phyloP scores from a whole-genome alignment of 2,329 filamentous ascomycete species.

The Neonectria magnoliae region DNA sequence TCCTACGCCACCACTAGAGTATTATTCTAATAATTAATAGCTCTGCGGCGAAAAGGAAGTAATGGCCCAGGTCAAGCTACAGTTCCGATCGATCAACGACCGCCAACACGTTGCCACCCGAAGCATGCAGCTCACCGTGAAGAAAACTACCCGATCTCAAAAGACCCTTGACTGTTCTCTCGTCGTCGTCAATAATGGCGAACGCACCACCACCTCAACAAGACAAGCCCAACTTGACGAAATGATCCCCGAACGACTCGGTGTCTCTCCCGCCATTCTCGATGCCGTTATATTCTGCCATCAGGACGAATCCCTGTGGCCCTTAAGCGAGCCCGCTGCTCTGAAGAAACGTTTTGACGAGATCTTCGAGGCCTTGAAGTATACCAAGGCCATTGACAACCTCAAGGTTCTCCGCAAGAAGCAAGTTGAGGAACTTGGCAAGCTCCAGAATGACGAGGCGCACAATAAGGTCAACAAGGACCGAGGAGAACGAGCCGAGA shows the following conservation, averaged over 20 bases:
- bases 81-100: conserved; percentile 82
- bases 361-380: conserved; percentile 97
- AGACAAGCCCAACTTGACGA: conserved; percentile 83
- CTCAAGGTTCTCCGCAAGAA: conserved; percentile 88
- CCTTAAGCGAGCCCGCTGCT: conserved; percentile 84
- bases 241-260: conserved; percentile 85
- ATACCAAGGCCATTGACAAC: conserved; percentile 96
- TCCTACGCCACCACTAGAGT: neutral
- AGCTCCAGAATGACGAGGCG: conserved; percentile 78
- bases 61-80: conserved; percentile 88
- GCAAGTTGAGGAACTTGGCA: conserved; percentile 78
- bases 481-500: conserved; percentile 77
- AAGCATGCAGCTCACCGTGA: conserved; percentile 85
- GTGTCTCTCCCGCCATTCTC: conserved; percentile 88
- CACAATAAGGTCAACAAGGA: conserved; percentile 87
- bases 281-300: conserved; percentile 99
- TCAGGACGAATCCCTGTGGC: conserved; percentile 97
- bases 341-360: conserved; percentile 97
- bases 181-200: conserved; percentile 79
- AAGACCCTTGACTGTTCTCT: conserved; percentile 89
- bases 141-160: conserved; percentile 78
- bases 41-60: conserved; percentile 88
- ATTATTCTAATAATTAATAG: conserved; percentile 47
- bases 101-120: conserved; percentile 84
- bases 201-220: conserved; percentile 81